Percentiles rank a stretch among this genome's conserved stretches.
Conservation (phyloP, 129 eudicot species). For the Pseudognaphalium luteoalbum region DNA sequence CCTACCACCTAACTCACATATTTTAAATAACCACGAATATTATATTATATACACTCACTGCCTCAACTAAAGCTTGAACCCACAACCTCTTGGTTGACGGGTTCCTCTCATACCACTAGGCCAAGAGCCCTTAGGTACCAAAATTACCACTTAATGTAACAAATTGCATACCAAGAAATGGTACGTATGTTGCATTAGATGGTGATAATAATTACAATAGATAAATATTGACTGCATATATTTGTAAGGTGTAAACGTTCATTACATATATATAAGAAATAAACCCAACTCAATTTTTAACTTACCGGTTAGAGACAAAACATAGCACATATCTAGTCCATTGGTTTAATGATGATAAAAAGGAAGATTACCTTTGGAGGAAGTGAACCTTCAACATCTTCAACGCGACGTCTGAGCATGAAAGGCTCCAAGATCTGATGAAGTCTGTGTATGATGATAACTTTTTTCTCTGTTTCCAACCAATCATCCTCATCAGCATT, state of each 20-base stretch:
- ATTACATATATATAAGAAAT: background rate
- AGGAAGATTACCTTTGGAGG: slow-evolving; percentile 87
- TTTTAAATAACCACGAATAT: too few species aligned
- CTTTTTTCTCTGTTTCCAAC: slow-evolving; percentile 98
- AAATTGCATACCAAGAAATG: background rate
- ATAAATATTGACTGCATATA: background rate
- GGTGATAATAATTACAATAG: background rate
- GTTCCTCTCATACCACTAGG: too few species aligned
- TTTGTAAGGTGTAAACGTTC: background rate
- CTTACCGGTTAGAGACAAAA: background rate
- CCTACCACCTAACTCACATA: too few species aligned
- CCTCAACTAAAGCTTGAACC: too few species aligned
- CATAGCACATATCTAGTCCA: background rate
- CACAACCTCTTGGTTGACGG: too few species aligned
- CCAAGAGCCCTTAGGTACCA: too few species aligned
- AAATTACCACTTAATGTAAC: too few species aligned
- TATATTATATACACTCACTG: too few species aligned
- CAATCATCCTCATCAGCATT: slow-evolving; percentile 81
- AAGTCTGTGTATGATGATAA: slow-evolving; percentile 89
- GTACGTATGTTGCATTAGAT: background rate
- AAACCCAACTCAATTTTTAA: too few species aligned
- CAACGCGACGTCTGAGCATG: slow-evolving; percentile 99
- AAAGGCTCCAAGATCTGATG: slow-evolving; percentile 98
- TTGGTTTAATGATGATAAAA: background rate
- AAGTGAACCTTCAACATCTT: slow-evolving; percentile 99